Percentiles rank a stretch among this genome's conserved stretches.
Evolutionary conservation across 2,329 filamentous ascomycete genomes (phyloP).

Genomic region (Epichloe aotearoae): DNA sequence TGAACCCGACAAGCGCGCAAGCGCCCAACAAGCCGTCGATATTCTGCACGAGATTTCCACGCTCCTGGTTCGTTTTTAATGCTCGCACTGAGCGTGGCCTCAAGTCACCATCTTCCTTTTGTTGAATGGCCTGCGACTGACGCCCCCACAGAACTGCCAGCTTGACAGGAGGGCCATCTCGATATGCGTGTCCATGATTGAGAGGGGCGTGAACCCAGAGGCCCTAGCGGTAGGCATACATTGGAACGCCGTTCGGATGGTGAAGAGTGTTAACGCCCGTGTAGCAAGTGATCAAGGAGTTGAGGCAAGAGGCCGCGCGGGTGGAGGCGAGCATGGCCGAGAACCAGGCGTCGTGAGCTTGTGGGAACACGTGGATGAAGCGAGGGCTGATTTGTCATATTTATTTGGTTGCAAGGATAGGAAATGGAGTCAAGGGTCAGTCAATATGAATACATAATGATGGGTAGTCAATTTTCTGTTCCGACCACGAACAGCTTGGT

Average conservation of each 20-base stretch:
- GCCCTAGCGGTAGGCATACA: constrained; percentile 63
- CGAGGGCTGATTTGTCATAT: not conserved
- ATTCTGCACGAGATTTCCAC: constrained; percentile 78
- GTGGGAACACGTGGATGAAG: not conserved
- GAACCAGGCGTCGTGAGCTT: not conserved
- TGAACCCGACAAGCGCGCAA: constrained; percentile 53
- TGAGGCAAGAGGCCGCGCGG: constrained; percentile 42
- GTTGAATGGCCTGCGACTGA: constrained; percentile 2
- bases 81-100: not conserved
- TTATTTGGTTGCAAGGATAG: not conserved
- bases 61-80: constrained; percentile 58
- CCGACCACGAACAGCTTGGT: not conserved
- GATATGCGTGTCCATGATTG: constrained; percentile 91
- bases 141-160: constrained; percentile 62
- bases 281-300: constrained; percentile 46
- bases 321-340: constrained; percentile 22
- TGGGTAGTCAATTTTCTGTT: not conserved
- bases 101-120: not conserved
- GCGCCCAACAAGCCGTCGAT: constrained; percentile 70
- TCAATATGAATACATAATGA: not conserved
- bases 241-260: not conserved
- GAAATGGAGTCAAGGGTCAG: not conserved
- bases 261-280: not conserved
- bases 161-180: constrained; percentile 84
- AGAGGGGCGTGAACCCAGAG: constrained; percentile 94